These are phyloP conservation scores for Aspergillus fructus DNA, from an alignment of 2,329 filamentous ascomycete genomes.

Conservation along the genomic window DNA sequence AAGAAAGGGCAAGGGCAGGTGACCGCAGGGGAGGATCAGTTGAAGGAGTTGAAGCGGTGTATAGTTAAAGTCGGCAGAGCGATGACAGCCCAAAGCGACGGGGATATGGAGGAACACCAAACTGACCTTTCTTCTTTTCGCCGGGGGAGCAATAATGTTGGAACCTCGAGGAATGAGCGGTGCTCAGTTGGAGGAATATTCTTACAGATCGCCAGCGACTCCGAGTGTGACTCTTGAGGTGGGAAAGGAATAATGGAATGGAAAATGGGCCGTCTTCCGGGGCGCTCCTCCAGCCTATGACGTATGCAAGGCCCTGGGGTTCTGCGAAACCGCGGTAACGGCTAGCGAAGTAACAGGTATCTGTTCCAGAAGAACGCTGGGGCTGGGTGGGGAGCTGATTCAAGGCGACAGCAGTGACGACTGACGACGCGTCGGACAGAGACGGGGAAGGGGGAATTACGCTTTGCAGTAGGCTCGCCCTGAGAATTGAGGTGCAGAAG, in stretches of 20 bases:
- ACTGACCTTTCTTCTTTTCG: constrained; percentile 21
- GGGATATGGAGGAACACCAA: constrained; percentile 4
- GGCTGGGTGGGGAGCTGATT: neutral
- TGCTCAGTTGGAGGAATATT: neutral
- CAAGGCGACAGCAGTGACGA: neutral
- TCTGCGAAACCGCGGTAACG: constrained; percentile 19
- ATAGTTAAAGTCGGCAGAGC: constrained; percentile 7
- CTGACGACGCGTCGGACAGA: neutral
- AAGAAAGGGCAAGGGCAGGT: constrained; percentile 13
- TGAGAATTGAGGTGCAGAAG: neutral
- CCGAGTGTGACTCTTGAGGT: constrained; percentile 13
- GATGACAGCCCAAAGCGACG: neutral
- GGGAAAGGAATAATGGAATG: constrained; percentile 8
- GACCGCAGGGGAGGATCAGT: constrained; percentile 2
- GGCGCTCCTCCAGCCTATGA: constrained; percentile 28
- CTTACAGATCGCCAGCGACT: constrained; percentile 21
- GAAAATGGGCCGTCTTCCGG: constrained; percentile 27
- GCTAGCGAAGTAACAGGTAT: neutral
- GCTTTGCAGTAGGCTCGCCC: neutral
- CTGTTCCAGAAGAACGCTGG: neutral
- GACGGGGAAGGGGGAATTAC: neutral
- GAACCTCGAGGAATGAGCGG: constrained; percentile 9
- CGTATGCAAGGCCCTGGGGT: constrained; percentile 27
- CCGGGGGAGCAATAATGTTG: constrained; percentile 13
- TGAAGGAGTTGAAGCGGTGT: constrained; percentile 25